Evolutionary conservation across 345 rosid genomes (phyloP), one percentile per base, ranked within the genome.

Genomic region (Cardamine chenopodiifolia): DNA sequence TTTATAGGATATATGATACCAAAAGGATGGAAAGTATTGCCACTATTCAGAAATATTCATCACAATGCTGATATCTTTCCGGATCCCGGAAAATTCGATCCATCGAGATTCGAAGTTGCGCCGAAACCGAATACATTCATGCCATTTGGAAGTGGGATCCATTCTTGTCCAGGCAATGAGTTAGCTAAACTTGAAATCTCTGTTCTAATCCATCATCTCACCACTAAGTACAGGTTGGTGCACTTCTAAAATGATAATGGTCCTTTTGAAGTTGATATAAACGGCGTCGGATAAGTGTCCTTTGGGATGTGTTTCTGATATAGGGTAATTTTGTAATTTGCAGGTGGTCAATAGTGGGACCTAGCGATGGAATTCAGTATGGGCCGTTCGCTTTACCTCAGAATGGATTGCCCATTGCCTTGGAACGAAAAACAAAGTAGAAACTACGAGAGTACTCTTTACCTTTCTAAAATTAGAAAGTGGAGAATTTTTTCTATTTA

Each of bases 21-120:
- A 19, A 93, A 88, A 62, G 98, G 98, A 32, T 93, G 98, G 98
- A 93, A 93, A 82, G 97, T 90, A 10, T 73, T 93, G 50, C 98
- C 98, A 8, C 82, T 89, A 67, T 93, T 93, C 76, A 86, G 93
- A 77, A 93, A 82, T 71, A 90, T 93, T 74, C 98, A 93, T 75
- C 98, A 90, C 76, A 89, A 71, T 75, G 86, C 97, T 2, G 89
- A 88, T 14, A 81, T 77, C 10, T 93, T 89, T 70, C 67, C 85
- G 1, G 85, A 90, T 63, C 98, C 98, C 1, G 83, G 79, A 26
- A 85, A 84, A 76, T 93, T 93, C 52, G 91, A 93, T 79, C 98
- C 97, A 0, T 86, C 92, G 1, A 83, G 98, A 79, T 93, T 93
- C 55, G 87, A 90, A 90, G 85, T 66, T 7, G 79, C 93, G 4